phyloP scores from a whole-genome alignment of 768 basidiomycete species.

The Mycena alexandri region DNA sequence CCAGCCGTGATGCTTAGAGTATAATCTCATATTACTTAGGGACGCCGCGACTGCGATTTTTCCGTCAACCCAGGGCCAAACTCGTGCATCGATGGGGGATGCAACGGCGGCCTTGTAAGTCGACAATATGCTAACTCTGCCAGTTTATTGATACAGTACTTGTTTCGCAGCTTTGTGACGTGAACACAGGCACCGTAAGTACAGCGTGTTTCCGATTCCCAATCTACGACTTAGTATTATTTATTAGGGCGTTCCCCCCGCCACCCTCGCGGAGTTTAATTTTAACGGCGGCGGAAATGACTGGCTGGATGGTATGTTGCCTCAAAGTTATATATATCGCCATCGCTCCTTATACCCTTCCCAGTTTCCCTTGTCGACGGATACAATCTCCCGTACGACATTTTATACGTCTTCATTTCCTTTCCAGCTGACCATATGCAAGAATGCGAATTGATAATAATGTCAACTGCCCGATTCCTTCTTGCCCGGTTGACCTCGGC shows the following conservation, averaged over 20 bases:
- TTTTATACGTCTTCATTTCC: too few species aligned
- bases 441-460: slow-evolving; percentile 45
- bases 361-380: slow-evolving; percentile 63
- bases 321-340: background rate
- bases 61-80: slow-evolving; percentile 49
- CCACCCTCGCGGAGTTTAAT: slow-evolving; percentile 55
- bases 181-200: slow-evolving; percentile 30
- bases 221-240: too few species aligned
- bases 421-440: too few species aligned
- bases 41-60: slow-evolving; percentile 63
- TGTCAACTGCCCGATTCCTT: slow-evolving; percentile 53
- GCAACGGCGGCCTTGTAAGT: slow-evolving; percentile 59
- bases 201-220: too few species aligned
- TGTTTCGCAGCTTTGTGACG: slow-evolving; percentile 34
- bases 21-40: too few species aligned
- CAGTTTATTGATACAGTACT: background rate
- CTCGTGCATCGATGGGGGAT: slow-evolving; percentile 62
- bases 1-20: too few species aligned
- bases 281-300: background rate
- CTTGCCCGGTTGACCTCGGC: slow-evolving; percentile 62
- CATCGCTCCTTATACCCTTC: background rate
- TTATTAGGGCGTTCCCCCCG: slow-evolving; percentile 65
- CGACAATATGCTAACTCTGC: background rate
- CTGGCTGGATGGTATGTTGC: background rate
- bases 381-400: slow-evolving; percentile 40